These are phyloP conservation scores for Fusarium buharicum DNA, from an alignment of 2,329 filamentous ascomycete genomes.

Conservation along the genomic window DNA sequence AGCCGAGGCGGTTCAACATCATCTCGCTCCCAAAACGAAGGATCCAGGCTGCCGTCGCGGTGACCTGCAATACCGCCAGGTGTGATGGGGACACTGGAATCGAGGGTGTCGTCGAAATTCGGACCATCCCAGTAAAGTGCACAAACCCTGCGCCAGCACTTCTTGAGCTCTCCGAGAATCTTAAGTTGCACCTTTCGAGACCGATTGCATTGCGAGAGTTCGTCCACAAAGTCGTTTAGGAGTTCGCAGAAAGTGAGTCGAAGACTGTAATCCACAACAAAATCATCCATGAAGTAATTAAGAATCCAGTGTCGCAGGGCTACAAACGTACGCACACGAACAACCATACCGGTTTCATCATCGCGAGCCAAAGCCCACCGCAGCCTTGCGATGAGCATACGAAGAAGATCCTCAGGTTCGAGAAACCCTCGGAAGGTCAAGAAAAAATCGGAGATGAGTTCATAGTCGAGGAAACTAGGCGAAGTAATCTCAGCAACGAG, in stretches of 20 bases:
- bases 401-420: constrained; percentile 77
- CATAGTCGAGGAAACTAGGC: constrained; percentile 94
- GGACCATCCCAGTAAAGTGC: constrained; percentile 86
- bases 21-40: constrained; percentile 63
- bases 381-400: constrained; percentile 85
- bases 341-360: constrained; percentile 89
- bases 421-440: constrained; percentile 93
- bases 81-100: constrained; percentile 72
- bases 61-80: constrained; percentile 79
- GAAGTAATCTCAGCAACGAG: constrained; percentile 97
- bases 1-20: constrained; percentile 58
- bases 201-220: constrained; percentile 59
- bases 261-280: constrained; percentile 78
- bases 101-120: constrained; percentile 70
- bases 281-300: constrained; percentile 98
- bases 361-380: constrained; percentile 84
- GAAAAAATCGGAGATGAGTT: constrained; percentile 97
- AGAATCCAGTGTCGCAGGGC: constrained; percentile 96
- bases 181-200: constrained; percentile 73
- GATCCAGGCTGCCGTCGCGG: constrained; percentile 65
- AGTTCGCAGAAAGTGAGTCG: constrained; percentile 82
- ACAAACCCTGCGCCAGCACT: constrained; percentile 95
- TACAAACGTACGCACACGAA: constrained; percentile 95
- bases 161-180: constrained; percentile 92
- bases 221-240: constrained; percentile 74